Conservation (phyloP, 345 rosid species). For the Eucalyptus erythrocorys region DNA sequence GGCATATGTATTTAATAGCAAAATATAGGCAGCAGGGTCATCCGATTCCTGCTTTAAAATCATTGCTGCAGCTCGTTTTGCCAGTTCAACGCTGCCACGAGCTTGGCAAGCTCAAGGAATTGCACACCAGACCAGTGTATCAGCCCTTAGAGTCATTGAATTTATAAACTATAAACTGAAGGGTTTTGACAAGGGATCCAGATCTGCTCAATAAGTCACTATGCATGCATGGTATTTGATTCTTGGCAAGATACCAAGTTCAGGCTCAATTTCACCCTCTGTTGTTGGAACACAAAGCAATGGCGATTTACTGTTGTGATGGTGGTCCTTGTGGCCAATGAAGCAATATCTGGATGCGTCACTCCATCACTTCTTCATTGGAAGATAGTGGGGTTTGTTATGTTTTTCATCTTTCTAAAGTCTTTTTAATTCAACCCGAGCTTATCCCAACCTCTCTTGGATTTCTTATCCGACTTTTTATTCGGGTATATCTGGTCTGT, state of each 20-base stretch:
- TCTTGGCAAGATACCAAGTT: conserved; percentile 44
- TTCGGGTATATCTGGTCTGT: background rate
- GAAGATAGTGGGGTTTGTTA: background rate
- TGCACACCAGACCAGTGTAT: conserved; percentile 46
- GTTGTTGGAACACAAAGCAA: background rate
- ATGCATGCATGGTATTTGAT: conserved; percentile 76
- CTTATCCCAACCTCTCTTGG: background rate
- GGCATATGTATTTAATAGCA: conserved; percentile 58
- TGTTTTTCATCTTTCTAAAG: background rate
- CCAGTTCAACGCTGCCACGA: conserved; percentile 32
- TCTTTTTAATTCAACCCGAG: background rate
- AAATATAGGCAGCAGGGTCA: conserved; percentile 55
- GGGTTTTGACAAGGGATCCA: conserved; percentile 36
- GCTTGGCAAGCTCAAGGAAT: conserved; percentile 66
- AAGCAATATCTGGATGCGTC: background rate
- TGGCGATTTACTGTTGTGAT: background rate
- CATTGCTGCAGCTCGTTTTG: conserved; percentile 41
- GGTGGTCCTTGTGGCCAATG: background rate
- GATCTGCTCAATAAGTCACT: conserved; percentile 58
- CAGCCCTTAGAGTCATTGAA: conserved; percentile 39
- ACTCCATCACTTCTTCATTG: background rate
- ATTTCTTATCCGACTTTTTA: background rate
- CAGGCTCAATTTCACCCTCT: background rate
- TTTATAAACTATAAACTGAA: conserved; percentile 40
- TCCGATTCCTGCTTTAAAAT: conserved; percentile 44